Evolutionary conservation across 371 early-diverging fungal species (phyloP).

Genomic region (Mucor mucedo): DNA sequence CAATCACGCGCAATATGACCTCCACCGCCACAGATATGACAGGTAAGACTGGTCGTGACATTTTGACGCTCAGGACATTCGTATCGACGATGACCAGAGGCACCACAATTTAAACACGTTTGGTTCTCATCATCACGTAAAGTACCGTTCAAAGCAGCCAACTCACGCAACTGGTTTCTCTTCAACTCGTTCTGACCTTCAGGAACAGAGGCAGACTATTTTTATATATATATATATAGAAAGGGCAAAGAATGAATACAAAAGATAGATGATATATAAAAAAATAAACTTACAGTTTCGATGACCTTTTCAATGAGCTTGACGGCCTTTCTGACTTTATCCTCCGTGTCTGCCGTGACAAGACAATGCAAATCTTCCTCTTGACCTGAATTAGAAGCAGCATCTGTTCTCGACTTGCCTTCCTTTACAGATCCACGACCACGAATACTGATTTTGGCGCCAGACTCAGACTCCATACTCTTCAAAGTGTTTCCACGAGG

Average conservation of each 20-base stretch:
- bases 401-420: conserved; percentile 81
- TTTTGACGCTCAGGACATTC: conserved; percentile 93
- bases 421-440: conserved; percentile 97
- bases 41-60: conserved; percentile 84
- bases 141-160: conserved; percentile 96
- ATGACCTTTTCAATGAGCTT: conserved; percentile 92
- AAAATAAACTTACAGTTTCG: conserved; percentile 57
- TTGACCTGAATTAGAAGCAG: conserved; percentile 73
- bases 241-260: background rate
- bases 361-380: conserved; percentile 96
- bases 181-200: conserved; percentile 96
- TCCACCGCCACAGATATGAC: conserved; percentile 89
- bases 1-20: conserved; percentile 94
- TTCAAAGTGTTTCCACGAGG: conserved; percentile 97
- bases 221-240: background rate
- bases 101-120: conserved; percentile 94
- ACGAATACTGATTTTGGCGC: conserved; percentile 95
- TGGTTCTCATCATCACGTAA: conserved; percentile 95
- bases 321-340: conserved; percentile 85
- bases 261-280: background rate
- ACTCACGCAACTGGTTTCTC: conserved; percentile 90
- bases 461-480: conserved; percentile 92
- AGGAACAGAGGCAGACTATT: conserved; percentile 82
- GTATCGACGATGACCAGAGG: conserved; percentile 86
- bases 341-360: conserved; percentile 88